Base-by-base conservation (phyloP, 2,329 filamentous ascomycete genomes). In the Penicillium hesseltinei region DNA sequence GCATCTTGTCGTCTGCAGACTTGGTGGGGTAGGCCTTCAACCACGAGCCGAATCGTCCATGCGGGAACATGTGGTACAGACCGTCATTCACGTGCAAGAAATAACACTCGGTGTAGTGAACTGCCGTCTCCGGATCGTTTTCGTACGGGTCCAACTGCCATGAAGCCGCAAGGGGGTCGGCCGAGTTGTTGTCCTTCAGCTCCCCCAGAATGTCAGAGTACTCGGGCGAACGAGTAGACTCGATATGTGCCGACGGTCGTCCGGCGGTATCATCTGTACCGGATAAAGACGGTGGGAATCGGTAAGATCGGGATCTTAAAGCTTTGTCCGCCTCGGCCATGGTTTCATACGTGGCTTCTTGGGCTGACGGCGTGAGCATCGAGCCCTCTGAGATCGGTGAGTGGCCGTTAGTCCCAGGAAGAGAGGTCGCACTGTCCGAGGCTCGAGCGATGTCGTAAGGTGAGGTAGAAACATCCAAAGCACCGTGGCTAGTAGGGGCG, bases 41-140 rank as follows among this genome's bases (percentile, higher is more conserved):
- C 85, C 85, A 88, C 23, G 74, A 66, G 27, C 78, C 72, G 62
- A 88, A 87, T 10, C 78, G 74, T 39, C 75, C 70, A 36, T 78
- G 76, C 2, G 84, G 84, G 57, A 86, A 84, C 61, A 87, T 81
- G 58, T 78, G 77, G 63, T 83, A 84, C 11, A 80, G 77, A 5
- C 78, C 78, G 56, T 79, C 78, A 60, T 85, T 83, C 49, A 83
- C 75, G 60, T 83, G 77, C n/a, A 74, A 74, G 62, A 88, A 85
- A 67, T 83, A 87, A n/a, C 78, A 71, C 29, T 82, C 77, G 19
- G 85, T 62, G 35, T 85, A 79, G 48, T 83, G 78, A 29, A 78
- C 69, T 1, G 82, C 81, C 46, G 80, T 66, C 36, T 78, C 76
- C 0, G 80, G 74, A 49, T 85, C 78, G 15, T 74, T 68, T 39